Conservation (phyloP, 2,329 filamentous ascomycete species). For the Drechslerella dactyloides region DNA sequence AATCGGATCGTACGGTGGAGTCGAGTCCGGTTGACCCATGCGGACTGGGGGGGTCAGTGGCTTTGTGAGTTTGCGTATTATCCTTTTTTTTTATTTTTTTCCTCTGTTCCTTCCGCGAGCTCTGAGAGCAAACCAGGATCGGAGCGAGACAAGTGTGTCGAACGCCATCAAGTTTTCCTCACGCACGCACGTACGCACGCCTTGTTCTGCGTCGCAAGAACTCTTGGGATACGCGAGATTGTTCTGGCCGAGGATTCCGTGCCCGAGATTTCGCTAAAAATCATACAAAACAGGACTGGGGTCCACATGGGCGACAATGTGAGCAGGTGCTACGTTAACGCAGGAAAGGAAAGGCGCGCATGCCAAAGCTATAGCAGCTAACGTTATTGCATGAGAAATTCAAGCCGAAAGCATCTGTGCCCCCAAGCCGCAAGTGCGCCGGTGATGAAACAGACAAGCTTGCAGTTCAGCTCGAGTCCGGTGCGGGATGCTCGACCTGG, state of each 20-base stretch:
- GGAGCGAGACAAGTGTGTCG: conserved; percentile 5
- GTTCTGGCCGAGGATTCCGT: conserved; percentile 35
- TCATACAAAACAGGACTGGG: conserved; percentile 17
- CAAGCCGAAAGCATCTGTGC: conserved; percentile 17
- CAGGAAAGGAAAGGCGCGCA: conserved; percentile 26
- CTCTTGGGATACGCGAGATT: conserved; percentile 35
- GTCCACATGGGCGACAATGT: conserved; percentile 20
- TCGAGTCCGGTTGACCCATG: conserved; percentile 29
- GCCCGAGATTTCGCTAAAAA: conserved; percentile 28
- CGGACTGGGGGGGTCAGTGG: conserved; percentile 30
- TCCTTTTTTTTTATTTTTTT: no score
- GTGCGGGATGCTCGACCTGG: background rate
- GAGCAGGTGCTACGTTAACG: conserved; percentile 10
- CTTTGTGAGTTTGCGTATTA: conserved; percentile 49
- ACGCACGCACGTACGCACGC: background rate
- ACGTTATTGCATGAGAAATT: conserved; percentile 50
- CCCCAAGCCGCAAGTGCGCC: conserved; percentile 1
- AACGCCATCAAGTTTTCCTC: conserved; percentile 18
- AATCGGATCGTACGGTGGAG: conserved; percentile 46
- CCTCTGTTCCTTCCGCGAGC: conserved; percentile 33
- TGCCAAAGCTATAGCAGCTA: conserved; percentile 44
- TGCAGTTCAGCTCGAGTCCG: conserved; percentile 44
- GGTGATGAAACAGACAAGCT: conserved; percentile 39
- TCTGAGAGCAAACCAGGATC: conserved; percentile 18
- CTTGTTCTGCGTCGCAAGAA: conserved; percentile 46